Conservation (phyloP, 208 protist genomes). For the Angomonas desouzai region DNA sequence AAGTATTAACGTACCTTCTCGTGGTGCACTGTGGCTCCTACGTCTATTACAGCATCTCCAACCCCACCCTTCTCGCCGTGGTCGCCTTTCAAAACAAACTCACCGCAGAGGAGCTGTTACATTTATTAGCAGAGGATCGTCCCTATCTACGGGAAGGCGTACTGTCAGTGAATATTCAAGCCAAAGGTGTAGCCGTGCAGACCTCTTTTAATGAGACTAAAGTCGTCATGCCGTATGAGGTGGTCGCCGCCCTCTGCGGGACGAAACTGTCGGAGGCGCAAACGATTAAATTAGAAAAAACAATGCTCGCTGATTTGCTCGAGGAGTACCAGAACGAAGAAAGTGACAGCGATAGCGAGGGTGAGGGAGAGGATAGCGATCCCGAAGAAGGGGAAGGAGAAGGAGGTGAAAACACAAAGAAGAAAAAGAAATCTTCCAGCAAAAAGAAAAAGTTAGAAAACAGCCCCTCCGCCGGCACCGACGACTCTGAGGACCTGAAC, state of each 20-base stretch:
- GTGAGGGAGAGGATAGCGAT: neutral
- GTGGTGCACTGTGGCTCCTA: conserved; percentile 69
- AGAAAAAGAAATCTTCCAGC: too few relatives aligned
- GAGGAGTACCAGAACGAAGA: conserved; percentile 22
- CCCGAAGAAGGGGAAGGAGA: neutral
- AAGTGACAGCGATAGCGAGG: neutral
- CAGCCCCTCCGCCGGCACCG: neutral
- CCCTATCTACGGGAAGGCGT: conserved; percentile 84
- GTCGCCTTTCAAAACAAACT: conserved; percentile 58
- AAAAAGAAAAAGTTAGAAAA: neutral
- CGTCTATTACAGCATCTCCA: conserved; percentile 17
- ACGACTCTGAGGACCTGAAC: neutral
- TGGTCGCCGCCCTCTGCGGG: conserved; percentile 69
- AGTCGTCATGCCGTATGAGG: conserved; percentile 73
- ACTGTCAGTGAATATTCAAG: conserved; percentile 46
- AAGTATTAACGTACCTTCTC: conserved; percentile 65
- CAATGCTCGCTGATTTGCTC: conserved; percentile 73
- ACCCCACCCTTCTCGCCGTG: conserved; percentile 30
- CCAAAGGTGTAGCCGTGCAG: conserved; percentile 12
- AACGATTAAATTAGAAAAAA: conserved; percentile 90
- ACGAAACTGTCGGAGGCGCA: conserved; percentile 76
- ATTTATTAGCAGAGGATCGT: conserved; percentile 70
- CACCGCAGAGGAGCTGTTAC: conserved; percentile 62
- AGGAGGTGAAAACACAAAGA: neutral
- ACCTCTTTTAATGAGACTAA: conserved; percentile 57